These are phyloP conservation scores for Mortierella sp. DNA, from an alignment of 371 early-diverging fungal species.

Conservation along the genomic window DNA sequence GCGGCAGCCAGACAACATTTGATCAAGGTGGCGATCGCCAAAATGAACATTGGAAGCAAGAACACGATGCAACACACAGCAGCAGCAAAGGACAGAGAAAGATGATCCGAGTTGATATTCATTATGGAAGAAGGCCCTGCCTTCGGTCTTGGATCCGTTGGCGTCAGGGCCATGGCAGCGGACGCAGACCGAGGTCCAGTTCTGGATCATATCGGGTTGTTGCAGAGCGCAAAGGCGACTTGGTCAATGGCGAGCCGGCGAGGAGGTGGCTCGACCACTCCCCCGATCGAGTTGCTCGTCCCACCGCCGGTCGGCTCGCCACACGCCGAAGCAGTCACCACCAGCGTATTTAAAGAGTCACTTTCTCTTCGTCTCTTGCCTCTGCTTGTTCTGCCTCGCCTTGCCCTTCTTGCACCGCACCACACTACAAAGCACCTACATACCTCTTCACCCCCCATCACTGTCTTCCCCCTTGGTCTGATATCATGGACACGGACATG, in stretches of 20 bases:
- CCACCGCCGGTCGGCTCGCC: too few species aligned
- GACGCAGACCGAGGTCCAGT: constrained; percentile 53
- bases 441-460: neutral
- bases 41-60: neutral
- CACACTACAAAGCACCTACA: neutral
- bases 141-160: constrained; percentile 45
- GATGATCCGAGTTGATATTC: constrained; percentile 47
- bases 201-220: constrained; percentile 41
- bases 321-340: neutral
- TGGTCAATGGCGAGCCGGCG: too few species aligned
- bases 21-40: neutral
- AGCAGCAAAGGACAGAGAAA: neutral
- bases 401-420: neutral
- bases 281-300: too few species aligned
- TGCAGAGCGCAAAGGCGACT: too few species aligned
- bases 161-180: constrained; percentile 51
- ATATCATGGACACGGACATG: constrained; percentile 52
- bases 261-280: too few species aligned
- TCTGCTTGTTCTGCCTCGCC: too few species aligned
- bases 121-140: constrained; percentile 54
- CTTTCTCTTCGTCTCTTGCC: neutral
- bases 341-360: neutral
- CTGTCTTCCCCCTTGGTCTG: too few species aligned
- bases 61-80: neutral
- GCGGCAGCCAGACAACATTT: too few species aligned